Evolutionary conservation across 805 yeast genomes (phyloP).

Genomic region (Yamadazyma kitorensis): DNA sequence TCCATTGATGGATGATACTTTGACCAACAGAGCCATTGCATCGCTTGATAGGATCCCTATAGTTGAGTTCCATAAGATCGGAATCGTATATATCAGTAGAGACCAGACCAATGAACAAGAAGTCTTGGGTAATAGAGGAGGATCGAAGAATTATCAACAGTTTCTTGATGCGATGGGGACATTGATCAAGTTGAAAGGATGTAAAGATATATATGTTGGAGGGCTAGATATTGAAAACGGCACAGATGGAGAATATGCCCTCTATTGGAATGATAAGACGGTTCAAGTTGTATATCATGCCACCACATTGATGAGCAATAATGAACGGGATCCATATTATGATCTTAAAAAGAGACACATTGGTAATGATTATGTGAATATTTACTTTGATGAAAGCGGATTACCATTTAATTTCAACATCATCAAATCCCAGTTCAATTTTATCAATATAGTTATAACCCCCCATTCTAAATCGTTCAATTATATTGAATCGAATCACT

Average conservation of each 20-base stretch:
- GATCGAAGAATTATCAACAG: constrained; percentile 59
- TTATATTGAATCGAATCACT: background rate
- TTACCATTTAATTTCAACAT: constrained; percentile 65
- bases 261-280: constrained; percentile 68
- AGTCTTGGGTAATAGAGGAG: constrained; percentile 60
- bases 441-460: constrained; percentile 72
- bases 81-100: constrained; percentile 70
- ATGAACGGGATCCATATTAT: constrained; percentile 36
- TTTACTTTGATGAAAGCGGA: constrained; percentile 75
- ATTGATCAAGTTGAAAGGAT: constrained; percentile 54
- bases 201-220: constrained; percentile 60
- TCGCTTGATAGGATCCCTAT: constrained; percentile 75
- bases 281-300: constrained; percentile 75
- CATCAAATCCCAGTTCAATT: constrained; percentile 77
- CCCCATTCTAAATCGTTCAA: constrained; percentile 45
- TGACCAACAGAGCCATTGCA: constrained; percentile 48
- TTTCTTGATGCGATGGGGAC: constrained; percentile 61
- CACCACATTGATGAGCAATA: constrained; percentile 76
- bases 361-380: constrained; percentile 80
- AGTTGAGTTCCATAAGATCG: constrained; percentile 75
- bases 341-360: constrained; percentile 76
- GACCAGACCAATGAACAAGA: constrained; percentile 63
- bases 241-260: constrained; percentile 72
- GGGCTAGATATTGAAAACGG: constrained; percentile 74
- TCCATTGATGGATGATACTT: constrained; percentile 48